Percentiles rank a stretch among this genome's conserved stretches.
These are phyloP conservation scores for Aspergillus pseudotamarii DNA, from an alignment of 2,329 filamentous ascomycete species.

Conservation along the genomic window DNA sequence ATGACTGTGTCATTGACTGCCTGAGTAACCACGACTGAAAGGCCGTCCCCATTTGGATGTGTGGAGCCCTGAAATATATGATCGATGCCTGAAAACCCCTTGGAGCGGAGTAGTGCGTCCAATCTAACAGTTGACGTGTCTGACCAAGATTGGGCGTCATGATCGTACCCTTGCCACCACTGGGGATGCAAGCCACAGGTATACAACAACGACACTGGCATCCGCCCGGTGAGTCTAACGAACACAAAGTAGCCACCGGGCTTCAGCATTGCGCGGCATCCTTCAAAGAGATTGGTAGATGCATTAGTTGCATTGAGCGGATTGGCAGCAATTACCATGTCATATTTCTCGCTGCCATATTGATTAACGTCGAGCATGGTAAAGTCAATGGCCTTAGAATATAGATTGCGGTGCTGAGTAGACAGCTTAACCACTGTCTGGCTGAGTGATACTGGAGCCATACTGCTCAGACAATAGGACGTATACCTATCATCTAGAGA, in stretches of 20 bases:
- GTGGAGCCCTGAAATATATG: neutral
- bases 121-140: neutral
- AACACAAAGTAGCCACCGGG: constrained; percentile 2
- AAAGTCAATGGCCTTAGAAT: neutral
- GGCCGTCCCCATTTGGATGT: neutral
- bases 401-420: neutral
- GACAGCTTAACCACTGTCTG: neutral
- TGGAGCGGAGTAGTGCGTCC: neutral
- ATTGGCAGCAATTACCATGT: constrained; percentile 1
- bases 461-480: neutral
- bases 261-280: neutral
- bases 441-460: neutral
- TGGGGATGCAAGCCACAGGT: neutral
- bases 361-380: neutral
- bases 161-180: constrained; percentile 3
- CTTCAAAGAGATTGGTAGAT: neutral
- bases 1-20: neutral
- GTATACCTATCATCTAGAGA: neutral
- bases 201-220: neutral
- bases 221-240: neutral
- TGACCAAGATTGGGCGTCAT: neutral
- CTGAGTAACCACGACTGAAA: neutral
- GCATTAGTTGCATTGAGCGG: neutral
- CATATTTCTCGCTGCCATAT: neutral
- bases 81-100: neutral